A percentile compares a stretch with the other conserved stretches of the same genome.
Evolutionary conservation across 495 filamentous ascomycete genomes (phyloP).

Genomic region (Penicillium goetzii): DNA sequence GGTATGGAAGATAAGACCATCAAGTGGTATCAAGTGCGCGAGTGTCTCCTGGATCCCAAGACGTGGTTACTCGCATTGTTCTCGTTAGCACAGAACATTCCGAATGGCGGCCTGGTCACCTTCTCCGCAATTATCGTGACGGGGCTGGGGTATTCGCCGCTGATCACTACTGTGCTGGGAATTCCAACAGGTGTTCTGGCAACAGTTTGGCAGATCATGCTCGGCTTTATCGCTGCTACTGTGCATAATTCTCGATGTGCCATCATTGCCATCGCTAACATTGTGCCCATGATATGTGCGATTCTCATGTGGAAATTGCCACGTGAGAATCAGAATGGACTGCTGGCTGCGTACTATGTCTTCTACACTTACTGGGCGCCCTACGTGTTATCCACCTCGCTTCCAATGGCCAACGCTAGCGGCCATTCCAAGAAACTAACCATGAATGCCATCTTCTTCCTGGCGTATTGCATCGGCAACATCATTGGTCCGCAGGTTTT

Average conservation of each 20-base stretch:
- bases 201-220: constrained; percentile 34
- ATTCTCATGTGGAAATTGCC: constrained; percentile 42
- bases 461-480: constrained; percentile 44
- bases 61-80: constrained; percentile 39
- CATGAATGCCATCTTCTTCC: constrained; percentile 35
- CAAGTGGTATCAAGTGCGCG: constrained; percentile 55
- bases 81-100: constrained; percentile 31
- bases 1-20: constrained; percentile 54
- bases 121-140: constrained; percentile 45
- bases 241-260: constrained; percentile 41
- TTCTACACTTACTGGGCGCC: constrained; percentile 45
- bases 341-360: constrained; percentile 31
- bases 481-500: constrained; percentile 67
- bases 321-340: constrained; percentile 36
- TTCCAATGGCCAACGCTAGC: constrained; percentile 45
- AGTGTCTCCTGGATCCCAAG: constrained; percentile 51
- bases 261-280: constrained; percentile 35
- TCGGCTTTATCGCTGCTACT: constrained; percentile 41
- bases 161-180: constrained; percentile 38
- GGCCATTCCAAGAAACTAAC: constrained; percentile 41
- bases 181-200: constrained; percentile 41
- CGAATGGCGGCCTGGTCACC: constrained; percentile 41
- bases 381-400: constrained; percentile 42
- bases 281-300: constrained; percentile 39
- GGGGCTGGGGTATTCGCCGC: constrained; percentile 38